Evolutionary conservation across 768 basidiomycete genomes (phyloP), one percentile per base, ranked within the genome.

Genomic region (Collybia sp.): DNA sequence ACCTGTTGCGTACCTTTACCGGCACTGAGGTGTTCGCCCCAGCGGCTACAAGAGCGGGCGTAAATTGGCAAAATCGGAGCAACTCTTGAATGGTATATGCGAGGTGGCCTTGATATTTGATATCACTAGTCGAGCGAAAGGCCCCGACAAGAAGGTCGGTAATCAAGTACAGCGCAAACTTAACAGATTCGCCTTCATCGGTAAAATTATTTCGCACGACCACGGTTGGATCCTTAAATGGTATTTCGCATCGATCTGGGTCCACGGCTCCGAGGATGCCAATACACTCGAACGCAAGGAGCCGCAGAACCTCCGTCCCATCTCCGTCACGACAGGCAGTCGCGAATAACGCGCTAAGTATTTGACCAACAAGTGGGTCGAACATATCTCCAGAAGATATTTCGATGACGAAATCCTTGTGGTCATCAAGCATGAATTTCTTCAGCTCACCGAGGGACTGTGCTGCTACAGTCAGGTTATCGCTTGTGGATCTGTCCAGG

Each of bases 51-150:
- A 94, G 74, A n/a, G 80, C 77, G 2, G 82, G 72, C 0, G 83
- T 85, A 62, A 98, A 97, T 25, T 82, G 81, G 64, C 94, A 97
- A 59, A 92, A 88, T 44, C 75, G 77, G 13, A 95, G 67, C 30
- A 99, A 71, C 55, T 97, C 88, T 67, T 99, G 95, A 33, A 99
- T 93, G 10, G 85, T 85, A 60, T 81, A 96, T 0, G 91, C 93
- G 13, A 98, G 77, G 53, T 87, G 82, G 38, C 76, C 85, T 61
- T 98, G 96, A 54, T 95, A 92, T 52, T 79, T 82, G 57, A 94
- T 88, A 57, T 98, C 95, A 60, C 93, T 95, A 0, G 95, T 93
- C 2, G 93, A 88, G 1, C 89, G 83, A 65, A 93, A 97, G 1
- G 90, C 88, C 16, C 85, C 84, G 13, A 95, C 92, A 2, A 99